These are phyloP conservation scores for Agapanthus africanus DNA, from an alignment of 106 monocot species.

Conservation along the genomic window DNA sequence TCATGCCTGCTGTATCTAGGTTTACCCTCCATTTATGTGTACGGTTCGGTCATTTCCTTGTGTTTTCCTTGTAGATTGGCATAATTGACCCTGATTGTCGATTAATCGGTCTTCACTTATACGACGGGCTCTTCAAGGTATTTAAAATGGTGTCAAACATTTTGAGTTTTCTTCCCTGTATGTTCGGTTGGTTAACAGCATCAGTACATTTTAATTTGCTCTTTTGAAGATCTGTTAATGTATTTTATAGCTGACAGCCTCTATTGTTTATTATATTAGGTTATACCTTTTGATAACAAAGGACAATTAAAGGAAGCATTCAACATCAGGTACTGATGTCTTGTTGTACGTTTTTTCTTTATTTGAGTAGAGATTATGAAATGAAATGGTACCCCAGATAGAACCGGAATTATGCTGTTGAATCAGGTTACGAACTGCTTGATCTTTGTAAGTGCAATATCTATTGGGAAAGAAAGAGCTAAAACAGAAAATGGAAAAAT, in stretches of 20 bases:
- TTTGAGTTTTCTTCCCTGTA: neutral
- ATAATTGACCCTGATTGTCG: constrained; percentile 79
- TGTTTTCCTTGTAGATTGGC: constrained; percentile 42
- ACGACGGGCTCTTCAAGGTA: constrained; percentile 86
- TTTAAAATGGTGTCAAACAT: neutral
- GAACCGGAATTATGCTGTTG: neutral
- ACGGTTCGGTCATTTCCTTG: neutral
- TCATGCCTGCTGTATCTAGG: neutral
- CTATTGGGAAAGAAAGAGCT: neutral
- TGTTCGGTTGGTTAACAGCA: neutral
- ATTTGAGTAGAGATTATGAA: neutral
- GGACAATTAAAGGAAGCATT: constrained; percentile 98
- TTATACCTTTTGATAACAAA: constrained; percentile 99
- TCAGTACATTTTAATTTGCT: neutral
- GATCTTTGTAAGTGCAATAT: neutral
- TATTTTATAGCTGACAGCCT: neutral
- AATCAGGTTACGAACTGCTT: neutral
- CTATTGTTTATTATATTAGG: constrained; percentile 48
- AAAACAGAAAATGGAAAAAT: neutral
- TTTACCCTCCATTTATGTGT: neutral
- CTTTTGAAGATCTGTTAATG: neutral
- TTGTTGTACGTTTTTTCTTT: neutral
- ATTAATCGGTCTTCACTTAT: constrained; percentile 71
- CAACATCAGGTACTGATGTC: constrained; percentile 75
- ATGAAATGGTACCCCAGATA: neutral